These are phyloP conservation scores for Cryptococcus sp. DNA, from an alignment of 1,284 basidiomycete genomes.

Conservation along the genomic window DNA sequence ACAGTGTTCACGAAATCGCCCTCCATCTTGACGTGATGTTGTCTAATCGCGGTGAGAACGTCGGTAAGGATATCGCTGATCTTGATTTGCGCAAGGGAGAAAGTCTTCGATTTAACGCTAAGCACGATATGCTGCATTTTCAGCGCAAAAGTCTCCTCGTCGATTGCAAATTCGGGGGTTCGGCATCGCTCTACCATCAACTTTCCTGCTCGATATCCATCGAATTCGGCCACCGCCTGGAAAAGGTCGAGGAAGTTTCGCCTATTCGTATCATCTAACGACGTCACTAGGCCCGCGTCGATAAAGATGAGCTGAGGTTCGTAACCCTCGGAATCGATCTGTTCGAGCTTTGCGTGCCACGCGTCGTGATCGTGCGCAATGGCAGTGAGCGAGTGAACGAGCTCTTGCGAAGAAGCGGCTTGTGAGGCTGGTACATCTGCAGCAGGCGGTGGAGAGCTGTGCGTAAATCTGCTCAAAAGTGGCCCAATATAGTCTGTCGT, in stretches of 20 bases:
- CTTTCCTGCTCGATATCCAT: slow-evolving; percentile 90
- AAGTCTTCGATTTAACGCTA: slow-evolving; percentile 92
- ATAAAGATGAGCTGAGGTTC: slow-evolving; percentile 94
- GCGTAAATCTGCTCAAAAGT: slow-evolving; percentile 44
- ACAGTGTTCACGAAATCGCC: slow-evolving; percentile 98
- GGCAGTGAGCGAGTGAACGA: slow-evolving; percentile 68
- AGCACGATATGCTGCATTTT: slow-evolving; percentile 96
- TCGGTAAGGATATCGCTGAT: slow-evolving; percentile 90
- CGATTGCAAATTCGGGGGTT: slow-evolving; percentile 85
- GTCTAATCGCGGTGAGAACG: slow-evolving; percentile 81
- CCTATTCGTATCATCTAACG: slow-evolving; percentile 76
- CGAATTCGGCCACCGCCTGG: slow-evolving; percentile 91
- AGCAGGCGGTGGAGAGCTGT: slow-evolving; percentile 18
- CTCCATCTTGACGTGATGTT: slow-evolving; percentile 98
- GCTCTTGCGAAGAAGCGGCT: slow-evolving; percentile 47
- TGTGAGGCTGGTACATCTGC: slow-evolving; percentile 9
- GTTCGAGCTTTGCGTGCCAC: slow-evolving; percentile 72
- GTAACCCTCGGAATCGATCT: slow-evolving; percentile 72
- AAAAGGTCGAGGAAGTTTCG: slow-evolving; percentile 96
- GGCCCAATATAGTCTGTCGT: slow-evolving; percentile 60
- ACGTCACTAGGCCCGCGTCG: slow-evolving; percentile 92
- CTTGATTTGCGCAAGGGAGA: slow-evolving; percentile 91
- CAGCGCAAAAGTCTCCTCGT: slow-evolving; percentile 91
- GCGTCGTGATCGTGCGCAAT: slow-evolving; percentile 62
- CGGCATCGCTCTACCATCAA: slow-evolving; percentile 96